A percentile compares a stretch with the other conserved stretches of the same genome.
Evolutionary conservation across 192 early-diverging fungal species (phyloP).

Genomic region (Tieghemiomyces parasiticus): DNA sequence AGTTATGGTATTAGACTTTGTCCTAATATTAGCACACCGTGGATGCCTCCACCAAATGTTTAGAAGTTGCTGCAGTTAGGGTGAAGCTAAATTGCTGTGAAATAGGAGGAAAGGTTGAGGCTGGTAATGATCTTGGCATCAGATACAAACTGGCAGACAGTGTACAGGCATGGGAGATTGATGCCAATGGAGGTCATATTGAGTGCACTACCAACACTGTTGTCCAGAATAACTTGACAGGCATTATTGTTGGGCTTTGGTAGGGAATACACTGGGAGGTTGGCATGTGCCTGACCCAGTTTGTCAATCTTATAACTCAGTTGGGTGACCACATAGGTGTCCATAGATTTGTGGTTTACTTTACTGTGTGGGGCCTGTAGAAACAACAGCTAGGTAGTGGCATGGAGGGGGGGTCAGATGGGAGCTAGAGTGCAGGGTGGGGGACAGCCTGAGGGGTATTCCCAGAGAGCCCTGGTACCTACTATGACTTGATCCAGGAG

Average conservation of each 20-base stretch:
- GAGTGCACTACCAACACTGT: slow-evolving; percentile 12
- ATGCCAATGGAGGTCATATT: slow-evolving; percentile 16
- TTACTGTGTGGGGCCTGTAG: slow-evolving; percentile 3
- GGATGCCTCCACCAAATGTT: not conserved
- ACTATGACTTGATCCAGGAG: not conserved
- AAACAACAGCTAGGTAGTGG: not conserved
- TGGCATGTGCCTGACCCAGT: not conserved
- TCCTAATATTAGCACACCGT: not conserved
- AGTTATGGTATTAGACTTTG: slow-evolving; percentile 14
- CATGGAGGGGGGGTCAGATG: not conserved
- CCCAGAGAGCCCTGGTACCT: not conserved
- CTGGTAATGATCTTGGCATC: slow-evolving; percentile 3
- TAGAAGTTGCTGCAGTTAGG: slow-evolving; percentile 11
- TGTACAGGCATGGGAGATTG: slow-evolving; percentile 7
- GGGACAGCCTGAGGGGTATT: slow-evolving; percentile 7
- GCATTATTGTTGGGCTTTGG: slow-evolving; percentile 1
- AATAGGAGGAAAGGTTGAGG: slow-evolving; percentile 8
- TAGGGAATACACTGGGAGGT: not conserved
- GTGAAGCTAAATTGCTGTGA: not conserved
- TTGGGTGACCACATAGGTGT: not conserved
- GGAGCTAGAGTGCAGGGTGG: not conserved
- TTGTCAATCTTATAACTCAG: not conserved
- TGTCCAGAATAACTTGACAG: slow-evolving; percentile 13
- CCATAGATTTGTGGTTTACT: slow-evolving; percentile 1
- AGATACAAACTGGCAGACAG: slow-evolving; percentile 9